Evolutionary conservation across 2,329 filamentous ascomycete species (phyloP), one percentile per base, ranked within the genome.

Genomic region (Colletotrichum australisinense): DNA sequence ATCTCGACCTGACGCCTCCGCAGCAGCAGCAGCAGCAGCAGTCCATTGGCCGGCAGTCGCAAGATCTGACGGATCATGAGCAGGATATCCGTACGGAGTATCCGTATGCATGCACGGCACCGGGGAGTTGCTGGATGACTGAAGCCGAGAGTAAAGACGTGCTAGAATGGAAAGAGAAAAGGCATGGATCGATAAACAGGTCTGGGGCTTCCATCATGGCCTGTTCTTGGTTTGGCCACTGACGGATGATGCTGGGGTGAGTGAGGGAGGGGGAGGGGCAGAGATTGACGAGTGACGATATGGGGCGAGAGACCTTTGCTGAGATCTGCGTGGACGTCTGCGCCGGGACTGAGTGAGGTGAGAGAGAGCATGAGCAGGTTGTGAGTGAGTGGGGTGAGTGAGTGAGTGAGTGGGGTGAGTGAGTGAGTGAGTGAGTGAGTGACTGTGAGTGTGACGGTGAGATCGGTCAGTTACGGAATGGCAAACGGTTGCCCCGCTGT

Each of bases 211-310:
- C 28, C 72, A 74, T 67, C 72, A 71, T 72, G 35, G 67, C 49
- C 67, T 74, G 62, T 72, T 67, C 12, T 58, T 74, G 56, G 46
- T 49, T 72, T 71, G 69, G 72, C 67, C 72, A 67, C 67, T 46
- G 49, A 72, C 67, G 56, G 53, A 58, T 59, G 53, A 55, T 56
- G 63, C 58, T 63, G 67, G 67, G 58, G 38, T 52, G 65, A 64
- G 52, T 26, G 26, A 26, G 26, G 26, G 57, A 62, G 59, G 60
- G 62, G 67, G 42, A 66, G 63, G 66, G 56, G 67, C 57, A 70
- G 35, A 28, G 55, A 46, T 49, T 14, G 38, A 57, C 55, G 67
- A 72, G 30, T 69, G 66, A 69, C 70, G 70, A 65, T 60, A n/a
- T 58, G 46, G 53, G 62, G 71, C 55, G 59, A 32, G 63, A 57